These are phyloP conservation scores for Takakia lepidozioides DNA, from an alignment of 225 moss, liverwort and hornwort species.

Conservation along the genomic window DNA sequence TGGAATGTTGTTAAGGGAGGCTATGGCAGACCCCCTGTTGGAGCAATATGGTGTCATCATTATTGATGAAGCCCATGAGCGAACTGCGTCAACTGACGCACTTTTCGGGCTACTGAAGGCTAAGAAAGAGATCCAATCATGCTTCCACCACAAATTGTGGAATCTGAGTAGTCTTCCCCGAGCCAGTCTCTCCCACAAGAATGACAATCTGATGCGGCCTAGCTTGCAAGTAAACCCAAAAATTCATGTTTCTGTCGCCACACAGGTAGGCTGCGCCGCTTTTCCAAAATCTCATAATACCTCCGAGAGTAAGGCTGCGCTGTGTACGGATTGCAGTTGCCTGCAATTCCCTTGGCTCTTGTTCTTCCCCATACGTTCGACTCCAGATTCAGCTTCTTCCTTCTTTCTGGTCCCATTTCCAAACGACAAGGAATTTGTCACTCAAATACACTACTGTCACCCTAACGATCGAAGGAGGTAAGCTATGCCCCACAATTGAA, in stretches of 20 bases:
- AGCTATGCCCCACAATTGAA: too few species aligned
- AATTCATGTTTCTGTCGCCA: conserved; percentile 99
- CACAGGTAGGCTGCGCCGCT: conserved; percentile 75
- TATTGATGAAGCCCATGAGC: conserved; percentile 55
- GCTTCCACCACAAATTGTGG: conserved; percentile 99
- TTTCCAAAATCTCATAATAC: conserved; percentile 54
- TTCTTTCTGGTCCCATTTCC: conserved; percentile 45
- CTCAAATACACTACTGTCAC: too few species aligned
- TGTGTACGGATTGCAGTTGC: conserved; percentile 44
- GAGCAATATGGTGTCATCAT: conserved; percentile 50
- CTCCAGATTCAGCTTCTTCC: conserved; percentile 42
- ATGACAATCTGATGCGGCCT: conserved; percentile 96
- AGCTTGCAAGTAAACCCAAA: conserved; percentile 78
- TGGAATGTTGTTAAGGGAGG: conserved; percentile 57
- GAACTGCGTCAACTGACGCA: conserved; percentile 36
- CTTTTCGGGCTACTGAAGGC: conserved; percentile 38
- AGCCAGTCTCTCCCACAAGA: conserved; percentile 94
- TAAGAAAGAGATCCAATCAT: conserved; percentile 92
- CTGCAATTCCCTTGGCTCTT: conserved; percentile 24
- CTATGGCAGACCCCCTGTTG: conserved; percentile 37
- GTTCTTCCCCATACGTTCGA: conserved; percentile 20
- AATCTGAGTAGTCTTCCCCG: conserved; percentile 99
- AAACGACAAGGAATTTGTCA: too few species aligned
- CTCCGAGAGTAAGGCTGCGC: conserved; percentile 42
- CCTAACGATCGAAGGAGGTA: too few species aligned